Conservation (phyloP, 2,329 filamentous ascomycete genomes). For the Microsporum audouinii region DNA sequence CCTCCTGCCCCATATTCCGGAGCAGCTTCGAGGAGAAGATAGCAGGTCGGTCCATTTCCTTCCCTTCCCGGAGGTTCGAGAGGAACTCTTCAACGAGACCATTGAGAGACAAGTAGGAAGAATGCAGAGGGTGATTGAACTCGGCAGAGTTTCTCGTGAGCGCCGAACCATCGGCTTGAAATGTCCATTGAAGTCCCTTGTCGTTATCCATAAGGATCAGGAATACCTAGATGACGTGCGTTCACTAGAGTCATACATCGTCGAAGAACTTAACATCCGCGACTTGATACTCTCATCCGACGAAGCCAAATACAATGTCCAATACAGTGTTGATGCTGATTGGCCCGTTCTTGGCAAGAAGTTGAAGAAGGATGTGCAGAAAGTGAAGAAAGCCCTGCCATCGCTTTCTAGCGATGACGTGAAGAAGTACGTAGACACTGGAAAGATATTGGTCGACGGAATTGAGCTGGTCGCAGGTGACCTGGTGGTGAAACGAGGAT, state of each 20-base stretch:
- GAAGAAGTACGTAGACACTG: slow-evolving; percentile 61
- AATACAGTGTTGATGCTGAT: slow-evolving; percentile 81
- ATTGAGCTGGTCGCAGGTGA: slow-evolving; percentile 75
- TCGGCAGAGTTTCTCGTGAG: slow-evolving; percentile 76
- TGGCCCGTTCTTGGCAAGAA: slow-evolving; percentile 95
- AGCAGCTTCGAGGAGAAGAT: slow-evolving; percentile 58
- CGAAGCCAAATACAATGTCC: slow-evolving; percentile 81
- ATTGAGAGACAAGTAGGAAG: slow-evolving; percentile 77
- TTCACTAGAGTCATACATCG: slow-evolving; percentile 76
- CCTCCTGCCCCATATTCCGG: slow-evolving; percentile 69
- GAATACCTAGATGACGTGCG: slow-evolving; percentile 78
- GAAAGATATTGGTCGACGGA: slow-evolving; percentile 70
- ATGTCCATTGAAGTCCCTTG: slow-evolving; percentile 76
- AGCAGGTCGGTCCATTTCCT: slow-evolving; percentile 85
- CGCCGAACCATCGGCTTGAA: slow-evolving; percentile 75
- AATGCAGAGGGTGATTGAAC: slow-evolving; percentile 94
- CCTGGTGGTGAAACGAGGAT: slow-evolving; percentile 65
- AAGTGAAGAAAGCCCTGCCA: slow-evolving; percentile 83
- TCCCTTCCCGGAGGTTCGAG: slow-evolving; percentile 73
- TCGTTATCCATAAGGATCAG: slow-evolving; percentile 75
- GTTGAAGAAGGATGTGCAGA: slow-evolving; percentile 84
- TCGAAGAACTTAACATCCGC: slow-evolving; percentile 81
- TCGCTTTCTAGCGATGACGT: slow-evolving; percentile 67
- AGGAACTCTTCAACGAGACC: slow-evolving; percentile 74
- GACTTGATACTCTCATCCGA: slow-evolving; percentile 75